Evolutionary conservation across 2,329 filamentous ascomycete species (phyloP).

Genomic region (Aaosphaeria pasadenensis): DNA sequence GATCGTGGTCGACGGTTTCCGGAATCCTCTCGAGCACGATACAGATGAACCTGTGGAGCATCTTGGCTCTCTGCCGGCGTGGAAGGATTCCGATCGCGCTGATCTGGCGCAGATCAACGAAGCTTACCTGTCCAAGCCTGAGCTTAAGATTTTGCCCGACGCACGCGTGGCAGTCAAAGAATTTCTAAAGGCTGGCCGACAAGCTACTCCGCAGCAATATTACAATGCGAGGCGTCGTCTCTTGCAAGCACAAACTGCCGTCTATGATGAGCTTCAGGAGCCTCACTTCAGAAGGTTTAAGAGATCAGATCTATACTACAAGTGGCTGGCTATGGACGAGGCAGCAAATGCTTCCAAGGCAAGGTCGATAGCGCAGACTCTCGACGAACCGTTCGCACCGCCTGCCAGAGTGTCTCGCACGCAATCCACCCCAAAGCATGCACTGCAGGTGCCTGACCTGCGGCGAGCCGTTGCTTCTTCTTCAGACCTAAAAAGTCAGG

Average conservation of each 20-base stretch:
- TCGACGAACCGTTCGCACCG: conserved; percentile 18
- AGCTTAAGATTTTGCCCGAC: conserved; percentile 71
- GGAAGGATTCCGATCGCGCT: conserved; percentile 79
- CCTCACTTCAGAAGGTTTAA: conserved; percentile 83
- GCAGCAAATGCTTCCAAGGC: conserved; percentile 35
- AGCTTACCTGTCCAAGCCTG: conserved; percentile 77
- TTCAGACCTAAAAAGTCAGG: conserved; percentile 54
- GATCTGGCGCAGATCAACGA: conserved; percentile 92
- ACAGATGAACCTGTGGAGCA: conserved; percentile 67
- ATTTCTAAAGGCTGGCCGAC: conserved; percentile 75
- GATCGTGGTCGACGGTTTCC: conserved; percentile 95
- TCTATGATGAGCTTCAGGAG: conserved; percentile 80
- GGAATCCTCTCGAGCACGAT: conserved; percentile 87
- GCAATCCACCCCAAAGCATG: conserved; percentile 43
- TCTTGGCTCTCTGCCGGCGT: conserved; percentile 51
- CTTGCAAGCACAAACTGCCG: conserved; percentile 74
- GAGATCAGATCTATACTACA: conserved; percentile 91
- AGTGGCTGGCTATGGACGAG: conserved; percentile 89
- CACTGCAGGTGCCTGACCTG: conserved; percentile 48
- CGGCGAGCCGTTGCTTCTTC: conserved; percentile 60
- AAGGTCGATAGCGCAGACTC: conserved; percentile 21
- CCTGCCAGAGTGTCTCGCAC: conserved; percentile 45
- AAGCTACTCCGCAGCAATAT: conserved; percentile 78
- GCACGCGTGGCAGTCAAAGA: conserved; percentile 68
- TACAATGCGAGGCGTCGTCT: conserved; percentile 78